Percentiles rank a stretch among this genome's conserved stretches.
phyloP scores from a whole-genome alignment of 345 rosid genomes.

The Brassica cretica region DNA sequence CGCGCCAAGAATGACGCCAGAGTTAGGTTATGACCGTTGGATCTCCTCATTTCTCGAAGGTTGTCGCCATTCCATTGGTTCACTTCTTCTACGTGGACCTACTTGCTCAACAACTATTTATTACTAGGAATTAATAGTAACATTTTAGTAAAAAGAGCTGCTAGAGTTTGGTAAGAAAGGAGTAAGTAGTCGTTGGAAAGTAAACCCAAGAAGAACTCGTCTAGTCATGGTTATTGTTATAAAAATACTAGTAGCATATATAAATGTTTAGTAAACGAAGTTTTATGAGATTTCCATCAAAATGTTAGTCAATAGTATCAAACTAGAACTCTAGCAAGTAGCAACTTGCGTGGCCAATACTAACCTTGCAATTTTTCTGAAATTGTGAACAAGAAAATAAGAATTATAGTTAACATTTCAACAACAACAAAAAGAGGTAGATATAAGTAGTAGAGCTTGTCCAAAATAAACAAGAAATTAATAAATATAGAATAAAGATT shows the following conservation, averaged over 20 bases:
- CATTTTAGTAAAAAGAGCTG: background rate
- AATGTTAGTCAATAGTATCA: background rate
- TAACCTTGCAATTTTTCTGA: background rate
- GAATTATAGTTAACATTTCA: background rate
- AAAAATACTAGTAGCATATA: background rate
- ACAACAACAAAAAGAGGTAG: background rate
- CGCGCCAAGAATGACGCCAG: slow-evolving; percentile 35
- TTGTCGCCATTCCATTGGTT: slow-evolving; percentile 31
- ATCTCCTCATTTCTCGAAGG: slow-evolving; percentile 6
- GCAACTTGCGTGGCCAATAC: background rate
- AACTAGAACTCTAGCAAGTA: background rate
- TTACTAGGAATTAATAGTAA: slow-evolving; percentile 9
- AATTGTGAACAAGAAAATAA: background rate
- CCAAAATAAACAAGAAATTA: background rate
- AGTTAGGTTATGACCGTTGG: slow-evolving; percentile 31
- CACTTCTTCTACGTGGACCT: slow-evolving; percentile 9
- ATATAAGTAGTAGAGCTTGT: background rate
- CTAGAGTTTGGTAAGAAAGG: background rate
- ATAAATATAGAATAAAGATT: too few species aligned
- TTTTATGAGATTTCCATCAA: background rate
- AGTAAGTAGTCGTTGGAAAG: slow-evolving; percentile 3
- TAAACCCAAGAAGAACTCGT: slow-evolving; percentile 5
- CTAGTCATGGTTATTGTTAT: background rate
- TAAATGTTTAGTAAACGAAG: background rate
- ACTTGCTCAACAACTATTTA: slow-evolving; percentile 20